Conservation (phyloP, 331 rosid species). For the Saraca asoca region DNA sequence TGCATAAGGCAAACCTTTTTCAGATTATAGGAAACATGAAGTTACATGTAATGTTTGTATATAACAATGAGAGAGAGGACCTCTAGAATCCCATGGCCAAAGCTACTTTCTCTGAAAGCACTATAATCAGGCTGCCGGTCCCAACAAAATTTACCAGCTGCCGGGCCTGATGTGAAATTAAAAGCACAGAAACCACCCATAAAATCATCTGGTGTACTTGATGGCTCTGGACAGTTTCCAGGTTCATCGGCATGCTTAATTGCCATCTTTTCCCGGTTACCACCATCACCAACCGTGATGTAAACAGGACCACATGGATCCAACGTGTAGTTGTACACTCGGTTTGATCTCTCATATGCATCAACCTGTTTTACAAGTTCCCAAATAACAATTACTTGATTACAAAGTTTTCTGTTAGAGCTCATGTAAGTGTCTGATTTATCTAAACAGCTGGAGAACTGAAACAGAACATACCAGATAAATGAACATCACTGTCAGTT, state of each 20-base stretch:
- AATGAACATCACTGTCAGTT: not conserved
- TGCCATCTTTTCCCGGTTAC: conserved; percentile 87
- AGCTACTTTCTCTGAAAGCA: conserved; percentile 92
- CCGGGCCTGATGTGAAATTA: conserved; percentile 90
- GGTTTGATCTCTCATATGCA: conserved; percentile 90
- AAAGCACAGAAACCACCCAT: conserved; percentile 79
- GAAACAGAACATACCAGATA: not conserved
- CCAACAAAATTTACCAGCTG: conserved; percentile 92
- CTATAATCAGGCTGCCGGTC: conserved; percentile 84
- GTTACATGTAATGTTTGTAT: not conserved
- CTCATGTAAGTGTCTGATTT: not conserved
- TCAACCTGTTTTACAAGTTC: conserved; percentile 64
- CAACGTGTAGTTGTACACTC: conserved; percentile 81
- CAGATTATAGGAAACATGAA: not conserved
- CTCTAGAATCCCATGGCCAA: conserved; percentile 96
- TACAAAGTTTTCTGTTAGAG: not conserved
- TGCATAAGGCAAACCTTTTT: conserved; percentile 42
- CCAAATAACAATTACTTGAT: conserved; percentile 4
- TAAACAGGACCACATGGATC: conserved; percentile 87
- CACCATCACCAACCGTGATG: conserved; percentile 84
- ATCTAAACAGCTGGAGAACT: not conserved
- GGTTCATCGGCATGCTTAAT: conserved; percentile 82
- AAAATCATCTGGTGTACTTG: conserved; percentile 51
- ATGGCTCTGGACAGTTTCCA: conserved; percentile 85
- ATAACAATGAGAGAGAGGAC: conserved; percentile 39